phyloP scores from a whole-genome alignment of 2,329 filamentous ascomycete species.

The Pseudogymnoascus sp. region DNA sequence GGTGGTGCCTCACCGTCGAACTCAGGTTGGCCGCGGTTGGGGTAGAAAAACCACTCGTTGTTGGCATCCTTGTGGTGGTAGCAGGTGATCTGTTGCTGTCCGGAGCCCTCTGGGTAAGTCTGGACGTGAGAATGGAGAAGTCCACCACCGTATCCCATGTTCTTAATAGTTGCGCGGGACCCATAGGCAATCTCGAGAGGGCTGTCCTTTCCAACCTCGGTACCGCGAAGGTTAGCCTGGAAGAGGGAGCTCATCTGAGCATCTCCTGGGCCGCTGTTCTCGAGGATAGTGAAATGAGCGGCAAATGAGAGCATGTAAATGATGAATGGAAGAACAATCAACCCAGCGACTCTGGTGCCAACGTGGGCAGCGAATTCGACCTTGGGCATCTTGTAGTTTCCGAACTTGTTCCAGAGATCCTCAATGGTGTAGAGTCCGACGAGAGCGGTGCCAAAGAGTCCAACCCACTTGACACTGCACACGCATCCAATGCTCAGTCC shows the following conservation, averaged over 20 bases:
- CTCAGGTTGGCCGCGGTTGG: conserved; percentile 69
- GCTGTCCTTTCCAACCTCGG: conserved; percentile 88
- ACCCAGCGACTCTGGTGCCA: conserved; percentile 68
- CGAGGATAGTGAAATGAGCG: conserved; percentile 86
- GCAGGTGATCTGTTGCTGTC: conserved; percentile 95
- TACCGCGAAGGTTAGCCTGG: conserved; percentile 91
- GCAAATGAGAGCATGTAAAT: conserved; percentile 97
- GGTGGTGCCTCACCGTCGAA: conserved; percentile 67
- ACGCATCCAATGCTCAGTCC: conserved; percentile 96
- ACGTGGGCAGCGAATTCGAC: conserved; percentile 72
- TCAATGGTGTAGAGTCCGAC: conserved; percentile 94
- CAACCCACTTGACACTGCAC: conserved; percentile 97
- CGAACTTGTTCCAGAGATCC: conserved; percentile 97
- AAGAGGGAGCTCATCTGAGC: conserved; percentile 99
- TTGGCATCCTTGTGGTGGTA: conserved; percentile 99
- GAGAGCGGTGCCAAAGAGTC: conserved; percentile 88
- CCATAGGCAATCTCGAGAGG: conserved; percentile 87
- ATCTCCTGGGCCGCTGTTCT: conserved; percentile 90
- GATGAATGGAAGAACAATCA: conserved; percentile 81
- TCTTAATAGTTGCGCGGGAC: conserved; percentile 89
- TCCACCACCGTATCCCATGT: conserved; percentile 98
- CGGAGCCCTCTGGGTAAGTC: conserved; percentile 88
- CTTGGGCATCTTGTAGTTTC: conserved; percentile 83
- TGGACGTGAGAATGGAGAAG: conserved; percentile 94
- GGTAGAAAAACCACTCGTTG: conserved; percentile 99